Conservation (phyloP, 371 early-diverging fungal species). For the Mucor mucedo region DNA sequence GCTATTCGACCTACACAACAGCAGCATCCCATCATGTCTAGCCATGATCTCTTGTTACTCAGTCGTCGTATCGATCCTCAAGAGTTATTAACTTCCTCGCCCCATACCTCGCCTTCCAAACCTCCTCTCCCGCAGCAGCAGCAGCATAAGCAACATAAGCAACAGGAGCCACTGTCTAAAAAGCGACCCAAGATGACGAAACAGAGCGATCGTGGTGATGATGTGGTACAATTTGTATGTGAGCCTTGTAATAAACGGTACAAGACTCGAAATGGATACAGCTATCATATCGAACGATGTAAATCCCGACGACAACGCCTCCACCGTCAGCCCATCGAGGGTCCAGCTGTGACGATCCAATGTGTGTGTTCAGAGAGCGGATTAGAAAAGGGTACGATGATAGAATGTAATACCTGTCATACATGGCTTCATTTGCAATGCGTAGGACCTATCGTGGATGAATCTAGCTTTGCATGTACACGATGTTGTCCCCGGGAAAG, state of each 20-base stretch:
- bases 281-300: constrained; percentile 55
- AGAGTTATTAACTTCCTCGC: constrained; percentile 31
- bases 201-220: neutral
- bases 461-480: constrained; percentile 50
- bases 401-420: constrained; percentile 60
- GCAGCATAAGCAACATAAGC: too few relatives aligned
- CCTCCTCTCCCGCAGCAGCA: constrained; percentile 36
- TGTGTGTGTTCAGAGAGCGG: constrained; percentile 46
- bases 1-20: constrained; percentile 16
- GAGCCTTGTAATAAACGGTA: constrained; percentile 54
- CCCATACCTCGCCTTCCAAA: constrained; percentile 41
- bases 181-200: neutral
- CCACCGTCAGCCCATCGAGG: neutral
- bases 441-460: constrained; percentile 42
- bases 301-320: constrained; percentile 16
- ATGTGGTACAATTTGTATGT: constrained; percentile 35
- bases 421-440: constrained; percentile 64
- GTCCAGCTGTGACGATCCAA: constrained; percentile 21
- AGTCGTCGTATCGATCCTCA: constrained; percentile 51
- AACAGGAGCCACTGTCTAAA: neutral
- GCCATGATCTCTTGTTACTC: constrained; percentile 39
- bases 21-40: constrained; percentile 26
- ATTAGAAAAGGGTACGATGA: constrained; percentile 34
- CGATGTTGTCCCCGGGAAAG: constrained; percentile 31
- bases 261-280: constrained; percentile 48